These are phyloP conservation scores for Conoideocrella luteorostrata DNA, from an alignment of 2,329 filamentous ascomycete genomes.

Conservation along the genomic window DNA sequence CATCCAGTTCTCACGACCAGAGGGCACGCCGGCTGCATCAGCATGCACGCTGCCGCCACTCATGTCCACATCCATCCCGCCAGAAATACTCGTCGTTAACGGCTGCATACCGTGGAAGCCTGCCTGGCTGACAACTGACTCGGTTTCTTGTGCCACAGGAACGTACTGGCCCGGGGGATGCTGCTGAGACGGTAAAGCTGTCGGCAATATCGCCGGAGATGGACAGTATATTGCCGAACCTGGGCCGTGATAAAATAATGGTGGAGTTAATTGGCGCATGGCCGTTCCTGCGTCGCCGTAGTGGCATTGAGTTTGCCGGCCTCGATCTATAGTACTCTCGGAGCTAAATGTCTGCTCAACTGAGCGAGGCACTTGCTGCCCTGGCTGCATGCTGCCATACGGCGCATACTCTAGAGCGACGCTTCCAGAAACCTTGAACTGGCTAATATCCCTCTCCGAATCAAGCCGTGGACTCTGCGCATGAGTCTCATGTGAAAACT, in stretches of 20 bases:
- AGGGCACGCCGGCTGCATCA: neutral
- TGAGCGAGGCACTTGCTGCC: conserved; percentile 6
- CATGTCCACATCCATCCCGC: conserved; percentile 8
- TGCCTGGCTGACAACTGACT: neutral
- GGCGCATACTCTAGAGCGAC: neutral
- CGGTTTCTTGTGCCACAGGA: neutral
- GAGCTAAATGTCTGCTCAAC: conserved; percentile 2
- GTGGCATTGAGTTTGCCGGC: neutral
- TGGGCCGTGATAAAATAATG: conserved; percentile 6
- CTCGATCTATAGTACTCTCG: neutral
- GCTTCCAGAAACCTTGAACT: conserved; percentile 2
- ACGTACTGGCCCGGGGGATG: conserved; percentile 2
- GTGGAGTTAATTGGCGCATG: conserved; percentile 3
- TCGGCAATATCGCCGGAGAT: conserved; percentile 4
- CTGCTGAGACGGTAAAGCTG: conserved; percentile 4
- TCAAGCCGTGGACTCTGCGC: conserved; percentile 4
- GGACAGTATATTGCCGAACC: conserved; percentile 3
- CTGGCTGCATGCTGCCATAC: conserved; percentile 1
- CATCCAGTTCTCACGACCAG: conserved; percentile 5
- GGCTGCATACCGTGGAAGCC: conserved; percentile 5
- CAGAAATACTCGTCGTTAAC: neutral
- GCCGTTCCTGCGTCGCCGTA: conserved; percentile 3
- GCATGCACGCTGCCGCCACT: neutral
- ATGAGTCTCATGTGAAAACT: neutral
- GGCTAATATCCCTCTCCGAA: neutral